Conservation (phyloP, 495 filamentous ascomycete species). For the Hyaloscypha hepaticicola region DNA sequence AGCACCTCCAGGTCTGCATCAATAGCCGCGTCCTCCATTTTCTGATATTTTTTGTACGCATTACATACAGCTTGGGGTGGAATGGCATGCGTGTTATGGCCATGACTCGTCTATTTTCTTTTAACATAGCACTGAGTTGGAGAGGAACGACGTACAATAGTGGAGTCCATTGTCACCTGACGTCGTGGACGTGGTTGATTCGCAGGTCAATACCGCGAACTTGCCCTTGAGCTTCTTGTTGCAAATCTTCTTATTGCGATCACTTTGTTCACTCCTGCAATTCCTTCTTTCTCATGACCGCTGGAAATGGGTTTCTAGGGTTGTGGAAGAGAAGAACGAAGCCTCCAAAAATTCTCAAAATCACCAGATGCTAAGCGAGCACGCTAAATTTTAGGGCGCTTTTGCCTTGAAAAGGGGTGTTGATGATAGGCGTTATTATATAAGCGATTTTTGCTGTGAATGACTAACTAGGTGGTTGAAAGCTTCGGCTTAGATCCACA, state of each 20-base stretch:
- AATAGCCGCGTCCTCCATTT: slow-evolving; percentile 42
- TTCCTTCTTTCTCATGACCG: neutral
- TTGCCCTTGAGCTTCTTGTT: neutral
- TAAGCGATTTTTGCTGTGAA: too few species aligned
- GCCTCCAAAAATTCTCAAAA: neutral
- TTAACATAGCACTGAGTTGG: neutral
- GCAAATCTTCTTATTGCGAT: neutral
- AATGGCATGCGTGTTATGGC: slow-evolving; percentile 64
- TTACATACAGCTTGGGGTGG: slow-evolving; percentile 64
- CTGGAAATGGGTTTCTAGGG: neutral
- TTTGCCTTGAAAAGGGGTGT: too few species aligned
- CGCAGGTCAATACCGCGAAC: neutral
- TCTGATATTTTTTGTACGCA: slow-evolving; percentile 65
- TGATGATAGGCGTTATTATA: too few species aligned
- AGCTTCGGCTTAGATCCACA: too few species aligned
- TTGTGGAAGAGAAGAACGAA: neutral
- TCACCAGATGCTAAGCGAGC: neutral
- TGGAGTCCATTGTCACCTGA: neutral
- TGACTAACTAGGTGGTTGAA: too few species aligned
- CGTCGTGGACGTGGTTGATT: neutral
- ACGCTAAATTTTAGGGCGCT: neutral
- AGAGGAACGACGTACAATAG: neutral
- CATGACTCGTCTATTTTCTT: slow-evolving; percentile 1
- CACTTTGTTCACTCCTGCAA: neutral
- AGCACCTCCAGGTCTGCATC: slow-evolving; percentile 48